Evolutionary conservation across 2,329 filamentous ascomycete genomes (phyloP).

Genomic region (Hymenoscyphus infarciens): DNA sequence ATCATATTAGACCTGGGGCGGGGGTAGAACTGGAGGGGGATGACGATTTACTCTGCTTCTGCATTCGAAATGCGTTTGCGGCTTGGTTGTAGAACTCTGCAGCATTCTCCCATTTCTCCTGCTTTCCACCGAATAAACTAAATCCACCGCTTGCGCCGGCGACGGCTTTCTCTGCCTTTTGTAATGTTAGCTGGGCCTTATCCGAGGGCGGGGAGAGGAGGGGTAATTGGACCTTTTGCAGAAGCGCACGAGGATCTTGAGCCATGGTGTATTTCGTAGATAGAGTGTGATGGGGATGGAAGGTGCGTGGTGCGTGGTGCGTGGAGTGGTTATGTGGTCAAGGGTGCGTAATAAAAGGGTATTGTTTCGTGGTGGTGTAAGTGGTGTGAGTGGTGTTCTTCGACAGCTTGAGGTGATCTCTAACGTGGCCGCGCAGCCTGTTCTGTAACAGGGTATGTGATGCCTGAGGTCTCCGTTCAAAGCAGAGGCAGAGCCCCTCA

Average conservation of each 20-base stretch:
- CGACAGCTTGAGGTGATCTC: background rate
- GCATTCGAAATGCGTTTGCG: constrained; percentile 86
- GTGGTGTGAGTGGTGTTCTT: background rate
- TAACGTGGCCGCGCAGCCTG: background rate
- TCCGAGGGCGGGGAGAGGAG: constrained; percentile 22
- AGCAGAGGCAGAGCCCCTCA: no score
- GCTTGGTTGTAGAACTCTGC: constrained; percentile 85
- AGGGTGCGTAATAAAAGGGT: background rate
- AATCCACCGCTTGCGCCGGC: constrained; percentile 75
- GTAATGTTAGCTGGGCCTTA: constrained; percentile 19
- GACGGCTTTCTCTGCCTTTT: constrained; percentile 80
- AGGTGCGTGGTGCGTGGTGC: no score
- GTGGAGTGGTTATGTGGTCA: background rate
- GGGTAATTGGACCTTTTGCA: constrained; percentile 60
- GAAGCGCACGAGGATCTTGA: constrained; percentile 72
- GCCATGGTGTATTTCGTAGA: constrained; percentile 49
- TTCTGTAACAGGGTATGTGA: background rate
- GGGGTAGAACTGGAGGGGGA: background rate
- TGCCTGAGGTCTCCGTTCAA: background rate
- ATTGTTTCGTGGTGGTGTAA: background rate
- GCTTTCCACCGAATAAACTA: constrained; percentile 80
- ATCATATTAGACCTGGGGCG: constrained; percentile 11
- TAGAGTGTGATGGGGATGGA: background rate
- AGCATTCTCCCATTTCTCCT: constrained; percentile 87
- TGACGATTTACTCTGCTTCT: constrained; percentile 66